Base-by-base conservation (phyloP, 2,329 filamentous ascomycete genomes). In the Penicillium olsonii region DNA sequence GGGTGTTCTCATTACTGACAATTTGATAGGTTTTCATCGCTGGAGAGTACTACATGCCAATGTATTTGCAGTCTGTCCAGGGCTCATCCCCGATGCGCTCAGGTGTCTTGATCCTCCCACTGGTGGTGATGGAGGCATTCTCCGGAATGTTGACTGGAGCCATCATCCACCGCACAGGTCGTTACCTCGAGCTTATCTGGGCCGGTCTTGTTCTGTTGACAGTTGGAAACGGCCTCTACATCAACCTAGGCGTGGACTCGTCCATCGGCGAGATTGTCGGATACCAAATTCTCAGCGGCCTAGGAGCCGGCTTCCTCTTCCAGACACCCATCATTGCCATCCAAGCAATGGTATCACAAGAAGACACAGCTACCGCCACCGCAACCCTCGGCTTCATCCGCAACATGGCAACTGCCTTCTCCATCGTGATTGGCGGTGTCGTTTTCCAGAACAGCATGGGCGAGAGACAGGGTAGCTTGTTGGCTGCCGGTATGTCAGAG, bases 361-460 rank as follows among this genome's bases (percentile, higher is more conserved):
- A 68, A 4, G 76, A 83, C 22, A 71, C 68, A 0, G 79, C 79
- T 0, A 74, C 75, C 0, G 80, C 80, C 0, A 82, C 78, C 0
- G 75, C 78, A 0, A 79, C 79, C 0, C 65, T 82, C 4, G 72
- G 72, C 0, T 80, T 83, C 52, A 76, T 85, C 7, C 82, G 87
- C 17, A 87, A 87, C 57, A 73, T 91, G 3, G 84, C 84, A 9
- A 88, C 84, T 0, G 80, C 84, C 2, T 80, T 85, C 17, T 84
- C 84, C 0, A 80, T 90, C 44, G 87, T 90, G 1, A 76, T 91
- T 33, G 88, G 88, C 19, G 84, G 87, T n/a, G 87, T 90, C 38
- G 80, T 92, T 31, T 91, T 92, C 72, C 85, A 90, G 69, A 91
- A 92, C 65, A 67, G 24, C 43, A 70, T 69, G 68, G 71, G 18